These are phyloP conservation scores for Goffeauzyma gilvescens DNA, from an alignment of 768 basidiomycete species.

Conservation along the genomic window DNA sequence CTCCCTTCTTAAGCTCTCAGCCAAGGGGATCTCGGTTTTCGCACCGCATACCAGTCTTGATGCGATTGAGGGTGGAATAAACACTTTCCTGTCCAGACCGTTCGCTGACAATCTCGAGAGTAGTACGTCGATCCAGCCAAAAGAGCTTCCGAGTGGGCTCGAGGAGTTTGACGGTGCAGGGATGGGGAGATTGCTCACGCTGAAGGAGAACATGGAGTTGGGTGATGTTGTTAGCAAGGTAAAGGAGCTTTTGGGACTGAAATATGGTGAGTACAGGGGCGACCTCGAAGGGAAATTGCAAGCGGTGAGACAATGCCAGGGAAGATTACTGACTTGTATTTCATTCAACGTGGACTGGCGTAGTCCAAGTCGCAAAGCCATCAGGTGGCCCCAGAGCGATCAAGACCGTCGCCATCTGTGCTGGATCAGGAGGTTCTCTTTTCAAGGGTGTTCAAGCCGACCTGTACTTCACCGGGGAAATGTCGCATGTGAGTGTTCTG, in stretches of 20 bases:
- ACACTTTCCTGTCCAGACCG: constrained; percentile 37
- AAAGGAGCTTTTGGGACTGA: constrained; percentile 47
- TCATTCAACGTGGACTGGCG: background rate
- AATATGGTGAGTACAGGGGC: constrained; percentile 47
- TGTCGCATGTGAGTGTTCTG: constrained; percentile 53
- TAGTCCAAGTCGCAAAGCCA: constrained; percentile 25
- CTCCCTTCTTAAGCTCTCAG: constrained; percentile 59
- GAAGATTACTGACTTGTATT: too few species aligned
- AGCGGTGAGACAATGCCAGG: too few species aligned
- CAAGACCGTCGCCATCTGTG: constrained; percentile 64
- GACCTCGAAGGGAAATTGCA: too few species aligned
- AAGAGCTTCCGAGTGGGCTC: constrained; percentile 1
- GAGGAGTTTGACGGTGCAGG: constrained; percentile 35
- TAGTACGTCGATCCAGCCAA: constrained; percentile 4
- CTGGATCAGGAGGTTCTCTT: constrained; percentile 68
- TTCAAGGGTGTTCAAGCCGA: constrained; percentile 57
- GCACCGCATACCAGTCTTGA: constrained; percentile 78
- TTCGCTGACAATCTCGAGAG: constrained; percentile 12
- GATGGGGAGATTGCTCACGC: constrained; percentile 49
- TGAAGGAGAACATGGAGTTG: constrained; percentile 44
- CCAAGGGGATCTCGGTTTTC: constrained; percentile 68
- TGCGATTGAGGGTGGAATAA: constrained; percentile 62
- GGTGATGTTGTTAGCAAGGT: constrained; percentile 47
- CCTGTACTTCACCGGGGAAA: constrained; percentile 81
- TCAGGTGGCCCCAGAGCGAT: constrained; percentile 17